A percentile compares a stretch with the other conserved stretches of the same genome.
Evolutionary conservation across 2,329 filamentous ascomycete species (phyloP).

Genomic region (Clonostachys solani): DNA sequence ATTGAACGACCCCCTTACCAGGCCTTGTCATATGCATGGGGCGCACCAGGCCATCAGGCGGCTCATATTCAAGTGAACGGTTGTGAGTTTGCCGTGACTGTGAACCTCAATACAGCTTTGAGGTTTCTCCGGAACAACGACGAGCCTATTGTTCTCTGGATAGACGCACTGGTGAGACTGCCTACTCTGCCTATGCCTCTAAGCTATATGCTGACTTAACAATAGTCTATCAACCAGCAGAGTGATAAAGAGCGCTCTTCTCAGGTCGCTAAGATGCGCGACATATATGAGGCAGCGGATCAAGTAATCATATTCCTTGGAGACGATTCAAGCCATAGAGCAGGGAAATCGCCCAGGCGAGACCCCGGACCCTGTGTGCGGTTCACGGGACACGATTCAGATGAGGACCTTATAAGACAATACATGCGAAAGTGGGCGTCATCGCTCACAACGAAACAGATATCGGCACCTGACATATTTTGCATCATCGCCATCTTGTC

Average conservation of each 20-base stretch:
- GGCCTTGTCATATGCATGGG: slow-evolving; percentile 8
- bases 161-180: not conserved
- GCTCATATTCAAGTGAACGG: not conserved
- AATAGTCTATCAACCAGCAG: slow-evolving; percentile 3
- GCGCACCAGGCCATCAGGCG: not conserved
- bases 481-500: not conserved
- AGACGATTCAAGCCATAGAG: not conserved
- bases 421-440: too few relatives aligned
- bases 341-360: too few relatives aligned
- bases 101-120: not conserved
- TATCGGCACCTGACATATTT: not conserved
- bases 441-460: not conserved
- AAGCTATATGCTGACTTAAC: not conserved
- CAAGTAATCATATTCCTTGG: not conserved
- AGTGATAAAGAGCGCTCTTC: not conserved
- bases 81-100: not conserved
- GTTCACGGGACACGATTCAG: not conserved
- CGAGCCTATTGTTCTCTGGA: not conserved
- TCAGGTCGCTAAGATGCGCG: slow-evolving; percentile 1
- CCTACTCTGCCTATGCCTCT: not conserved
- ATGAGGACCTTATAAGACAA: not conserved
- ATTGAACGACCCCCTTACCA: not conserved
- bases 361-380: not conserved
- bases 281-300: not conserved
- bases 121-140: not conserved